Conservation (phyloP, 2,329 filamentous ascomycete species). For the Colletotrichum sojae region DNA sequence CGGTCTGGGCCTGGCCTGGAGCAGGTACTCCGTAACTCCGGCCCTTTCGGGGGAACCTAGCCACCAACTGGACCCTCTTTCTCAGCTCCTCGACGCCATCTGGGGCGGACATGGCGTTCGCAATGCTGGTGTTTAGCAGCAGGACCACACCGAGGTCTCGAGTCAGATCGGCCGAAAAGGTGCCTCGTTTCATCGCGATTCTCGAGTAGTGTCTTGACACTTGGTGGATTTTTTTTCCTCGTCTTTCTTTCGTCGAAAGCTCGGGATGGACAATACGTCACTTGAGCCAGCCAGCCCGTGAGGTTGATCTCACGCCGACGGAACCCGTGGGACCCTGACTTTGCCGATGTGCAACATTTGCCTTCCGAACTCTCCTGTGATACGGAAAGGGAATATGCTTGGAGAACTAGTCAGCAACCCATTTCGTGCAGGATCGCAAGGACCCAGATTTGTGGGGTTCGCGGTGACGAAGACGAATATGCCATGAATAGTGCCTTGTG, state of each 20-base stretch:
- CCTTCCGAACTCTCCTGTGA: slow-evolving; percentile 9
- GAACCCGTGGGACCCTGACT: slow-evolving; percentile 13
- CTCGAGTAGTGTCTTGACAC: neutral
- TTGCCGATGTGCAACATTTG: slow-evolving; percentile 8
- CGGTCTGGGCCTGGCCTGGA: too few relatives aligned
- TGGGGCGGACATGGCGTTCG: slow-evolving; percentile 22
- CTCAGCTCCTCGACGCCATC: slow-evolving; percentile 20
- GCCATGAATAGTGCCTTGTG: slow-evolving; percentile 32
- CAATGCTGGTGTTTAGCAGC: neutral
- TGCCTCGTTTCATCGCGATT: slow-evolving; percentile 15
- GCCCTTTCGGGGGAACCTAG: neutral
- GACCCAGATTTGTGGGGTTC: neutral
- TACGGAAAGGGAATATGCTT: slow-evolving; percentile 11
- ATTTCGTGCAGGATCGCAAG: neutral
- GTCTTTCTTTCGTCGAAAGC: neutral
- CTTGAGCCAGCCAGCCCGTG: neutral
- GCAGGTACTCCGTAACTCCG: neutral
- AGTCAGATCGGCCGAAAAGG: slow-evolving; percentile 7
- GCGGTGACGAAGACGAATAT: slow-evolving; percentile 7
- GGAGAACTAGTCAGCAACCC: neutral
- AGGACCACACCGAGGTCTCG: neutral
- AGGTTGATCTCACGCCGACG: slow-evolving; percentile 7
- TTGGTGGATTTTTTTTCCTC: neutral
- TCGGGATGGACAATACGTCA: slow-evolving; percentile 6
- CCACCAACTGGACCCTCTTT: slow-evolving; percentile 17